Evolutionary conservation across 2,329 filamentous ascomycete genomes (phyloP).

Genomic region (Ophiostoma sp.): DNA sequence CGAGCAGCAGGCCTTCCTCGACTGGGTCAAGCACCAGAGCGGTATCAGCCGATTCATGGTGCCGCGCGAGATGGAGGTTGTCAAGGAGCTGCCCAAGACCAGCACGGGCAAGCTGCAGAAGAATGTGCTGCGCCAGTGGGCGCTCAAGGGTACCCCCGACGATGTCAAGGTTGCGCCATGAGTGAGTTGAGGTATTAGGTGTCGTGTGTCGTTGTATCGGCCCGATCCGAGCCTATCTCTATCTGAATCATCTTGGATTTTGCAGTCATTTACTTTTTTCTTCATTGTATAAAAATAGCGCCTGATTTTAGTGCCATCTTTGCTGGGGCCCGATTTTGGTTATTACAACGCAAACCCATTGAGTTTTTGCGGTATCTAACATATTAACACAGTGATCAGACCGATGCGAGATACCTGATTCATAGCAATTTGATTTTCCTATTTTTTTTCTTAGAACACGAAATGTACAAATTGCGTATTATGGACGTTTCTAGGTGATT

Average conservation of each 20-base stretch:
- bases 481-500: not conserved
- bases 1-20: conserved; percentile 68
- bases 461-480: not conserved
- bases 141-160: conserved; percentile 37
- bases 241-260: not conserved
- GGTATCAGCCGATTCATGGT: conserved; percentile 91
- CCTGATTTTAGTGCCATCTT: not conserved
- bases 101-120: conserved; percentile 97
- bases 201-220: no score
- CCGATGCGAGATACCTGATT: not conserved
- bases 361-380: not conserved
- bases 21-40: conserved; percentile 81
- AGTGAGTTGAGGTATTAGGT: not conserved
- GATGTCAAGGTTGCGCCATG: not conserved
- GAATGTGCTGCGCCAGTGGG: conserved; percentile 88
- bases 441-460: not conserved
- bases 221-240: not conserved
- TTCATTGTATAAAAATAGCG: not conserved
- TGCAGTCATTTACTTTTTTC: not conserved
- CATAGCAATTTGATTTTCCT: not conserved
- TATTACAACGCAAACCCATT: not conserved
- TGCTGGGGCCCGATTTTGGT: not conserved
- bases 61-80: conserved; percentile 69
- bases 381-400: not conserved
- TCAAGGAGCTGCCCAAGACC: conserved; percentile 91